Percentiles rank a stretch among this genome's conserved stretches.
phyloP scores from a whole-genome alignment of 1,139 yeast species.

The Suhomyces atakaporum region DNA sequence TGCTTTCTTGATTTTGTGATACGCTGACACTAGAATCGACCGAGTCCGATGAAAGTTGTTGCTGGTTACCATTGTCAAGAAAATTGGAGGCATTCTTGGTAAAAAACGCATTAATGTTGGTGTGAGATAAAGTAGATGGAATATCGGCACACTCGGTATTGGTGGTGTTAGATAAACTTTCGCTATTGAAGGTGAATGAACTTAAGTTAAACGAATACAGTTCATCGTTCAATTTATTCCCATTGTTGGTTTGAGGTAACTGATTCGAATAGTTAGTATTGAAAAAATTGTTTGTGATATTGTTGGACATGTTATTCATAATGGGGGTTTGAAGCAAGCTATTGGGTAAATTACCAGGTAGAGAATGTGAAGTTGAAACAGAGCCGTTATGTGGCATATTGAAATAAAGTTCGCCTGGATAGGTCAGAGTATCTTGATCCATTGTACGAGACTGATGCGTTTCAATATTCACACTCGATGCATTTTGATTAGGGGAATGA shows the following conservation, averaged over 20 bases:
- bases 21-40: slow-evolving; percentile 10
- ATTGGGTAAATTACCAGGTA: slow-evolving; percentile 1
- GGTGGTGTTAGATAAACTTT: slow-evolving; percentile 8
- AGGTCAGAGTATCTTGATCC: background rate
- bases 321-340: slow-evolving; percentile 33
- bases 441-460: background rate
- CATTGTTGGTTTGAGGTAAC: slow-evolving; percentile 7
- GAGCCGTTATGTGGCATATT: slow-evolving; percentile 1
- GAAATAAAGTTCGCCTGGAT: slow-evolving; percentile 3
- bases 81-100: slow-evolving; percentile 18
- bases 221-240: slow-evolving; percentile 25
- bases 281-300: slow-evolving; percentile 39
- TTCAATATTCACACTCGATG: background rate
- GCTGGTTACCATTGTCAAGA: slow-evolving; percentile 10
- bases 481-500: background rate
- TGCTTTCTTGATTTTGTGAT: background rate
- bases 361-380: background rate
- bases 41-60: slow-evolving; percentile 2
- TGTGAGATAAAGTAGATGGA: slow-evolving; percentile 7
- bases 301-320: slow-evolving; percentile 30
- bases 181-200: slow-evolving; percentile 34
- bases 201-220: slow-evolving; percentile 39
- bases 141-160: slow-evolving; percentile 7
- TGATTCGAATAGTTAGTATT: slow-evolving; percentile 29
- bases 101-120: slow-evolving; percentile 28